Evolutionary conservation across 305 asterid genomes (phyloP), one percentile per base, ranked within the genome.

Genomic region (Rubia tinctorum): DNA sequence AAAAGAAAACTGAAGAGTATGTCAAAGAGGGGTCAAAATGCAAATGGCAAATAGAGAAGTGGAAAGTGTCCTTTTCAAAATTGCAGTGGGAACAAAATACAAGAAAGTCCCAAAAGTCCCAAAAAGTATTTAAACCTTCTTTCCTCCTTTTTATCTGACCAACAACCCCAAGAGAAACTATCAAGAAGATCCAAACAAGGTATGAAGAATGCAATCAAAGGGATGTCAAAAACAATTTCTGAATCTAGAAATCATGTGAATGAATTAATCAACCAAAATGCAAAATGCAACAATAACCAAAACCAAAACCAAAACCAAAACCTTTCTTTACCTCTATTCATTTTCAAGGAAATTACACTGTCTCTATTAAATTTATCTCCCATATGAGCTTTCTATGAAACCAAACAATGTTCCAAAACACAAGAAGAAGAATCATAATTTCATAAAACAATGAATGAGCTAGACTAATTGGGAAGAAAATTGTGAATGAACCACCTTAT

Each of bases 401-500:
- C 25, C 60, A 47, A 13, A 12, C 5, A 47, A 17, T 34, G 5
- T 4, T 62, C 61, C 40, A 7, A 58, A 58, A 49, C 56, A 47
- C 23, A 34, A 59, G 17, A 30, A 39, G 13, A 25, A 37, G 2
- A 44, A 53, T 17, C 72, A 64, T 6, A 34, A 37, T 39, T 7
- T 7, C 5, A 62, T 9, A 8, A 27, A 18, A 18, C 40, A 66
- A 66, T 44, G 34, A 3, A 59, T 66, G 27, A 66, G 39, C 85
- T 89, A 91, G 80, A 83, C 88, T 53, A 53, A 76, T 4, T 88
- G 77, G 76, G 79, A 64, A 22, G 87, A 75, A 80, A 73, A 83
- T 0, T 88, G 71, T 34, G 93, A 78, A 75, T 90, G 92, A 43
- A 88, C 90, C 53, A 87, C 94, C 84, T 88, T 93, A 80, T 86